A percentile compares a stretch with the other conserved stretches of the same genome.
Conservation (phyloP, 345 rosid species). For the Rubroshorea leprosula region DNA sequence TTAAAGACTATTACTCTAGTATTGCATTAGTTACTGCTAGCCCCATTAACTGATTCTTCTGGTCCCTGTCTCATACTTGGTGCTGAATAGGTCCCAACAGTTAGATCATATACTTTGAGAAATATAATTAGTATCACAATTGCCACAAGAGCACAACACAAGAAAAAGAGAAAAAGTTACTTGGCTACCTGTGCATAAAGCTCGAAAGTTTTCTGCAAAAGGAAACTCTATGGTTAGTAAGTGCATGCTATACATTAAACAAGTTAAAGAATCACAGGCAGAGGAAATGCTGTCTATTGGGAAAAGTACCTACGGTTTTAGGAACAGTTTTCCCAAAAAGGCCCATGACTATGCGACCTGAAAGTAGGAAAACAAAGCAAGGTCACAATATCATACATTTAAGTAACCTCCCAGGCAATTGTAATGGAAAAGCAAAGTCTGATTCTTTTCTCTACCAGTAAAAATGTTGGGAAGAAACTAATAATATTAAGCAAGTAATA, state of each 20-base stretch:
- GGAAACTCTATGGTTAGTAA: conserved; percentile 14
- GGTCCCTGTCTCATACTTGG: no score
- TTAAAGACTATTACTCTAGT: not conserved
- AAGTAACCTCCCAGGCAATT: not conserved
- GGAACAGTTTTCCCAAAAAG: conserved; percentile 91
- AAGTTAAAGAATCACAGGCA: not conserved
- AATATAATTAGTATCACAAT: no score
- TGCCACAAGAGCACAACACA: conserved; percentile 3
- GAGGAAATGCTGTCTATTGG: not conserved
- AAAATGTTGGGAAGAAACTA: not conserved
- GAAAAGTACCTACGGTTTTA: conserved; percentile 62
- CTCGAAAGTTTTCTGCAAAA: conserved; percentile 90
- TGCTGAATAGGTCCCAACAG: no score
- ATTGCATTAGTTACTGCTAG: not conserved
- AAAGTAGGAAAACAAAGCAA: conserved; percentile 6
- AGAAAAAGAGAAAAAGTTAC: conserved; percentile 37
- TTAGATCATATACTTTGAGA: no score
- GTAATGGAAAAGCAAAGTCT: not conserved
- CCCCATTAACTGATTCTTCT: not conserved
- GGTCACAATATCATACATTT: not conserved
- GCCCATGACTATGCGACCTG: conserved; percentile 83
- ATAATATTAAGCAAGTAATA: no score
- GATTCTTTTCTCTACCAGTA: not conserved
- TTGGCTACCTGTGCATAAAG: conserved; percentile 91
- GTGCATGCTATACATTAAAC: not conserved